Evolutionary conservation across 805 yeast species (phyloP).

Genomic region (Barnettozyma sucrosica): DNA sequence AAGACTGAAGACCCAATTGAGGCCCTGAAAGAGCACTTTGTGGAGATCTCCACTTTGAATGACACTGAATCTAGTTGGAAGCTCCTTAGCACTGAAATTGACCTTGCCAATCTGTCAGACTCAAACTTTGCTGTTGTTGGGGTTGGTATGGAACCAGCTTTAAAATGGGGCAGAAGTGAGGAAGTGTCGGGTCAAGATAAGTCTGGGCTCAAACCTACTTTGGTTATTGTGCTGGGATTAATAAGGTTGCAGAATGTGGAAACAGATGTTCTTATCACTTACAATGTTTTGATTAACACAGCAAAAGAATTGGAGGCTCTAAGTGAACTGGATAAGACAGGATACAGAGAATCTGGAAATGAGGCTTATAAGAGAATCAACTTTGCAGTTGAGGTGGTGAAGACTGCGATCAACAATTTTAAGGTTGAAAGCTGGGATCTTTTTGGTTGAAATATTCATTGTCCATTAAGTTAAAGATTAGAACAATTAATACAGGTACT

Average conservation of each 20-base stretch:
- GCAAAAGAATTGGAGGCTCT: conserved; percentile 27
- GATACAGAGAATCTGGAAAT: conserved; percentile 8
- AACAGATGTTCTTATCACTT: conserved; percentile 58
- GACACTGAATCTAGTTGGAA: conserved; percentile 30
- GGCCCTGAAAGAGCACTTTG: conserved; percentile 48
- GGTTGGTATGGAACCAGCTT: conserved; percentile 37
- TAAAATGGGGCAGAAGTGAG: conserved; percentile 46
- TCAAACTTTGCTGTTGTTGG: conserved; percentile 21
- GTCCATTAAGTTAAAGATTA: too few species aligned
- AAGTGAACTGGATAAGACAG: conserved; percentile 3
- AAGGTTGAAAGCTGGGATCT: conserved; percentile 42
- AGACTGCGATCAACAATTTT: conserved; percentile 25
- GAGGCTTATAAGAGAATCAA: conserved; percentile 27
- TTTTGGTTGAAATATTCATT: conserved; percentile 34
- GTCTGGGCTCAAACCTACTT: conserved; percentile 27
- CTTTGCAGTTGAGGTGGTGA: conserved; percentile 23
- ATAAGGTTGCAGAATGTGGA: conserved; percentile 43
- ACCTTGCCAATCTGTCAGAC: conserved; percentile 1
- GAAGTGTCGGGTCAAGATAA: conserved; percentile 9
- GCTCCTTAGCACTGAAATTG: conserved; percentile 16
- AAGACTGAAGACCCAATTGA: conserved; percentile 31
- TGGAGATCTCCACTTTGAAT: conserved; percentile 46
- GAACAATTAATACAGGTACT: too few species aligned
- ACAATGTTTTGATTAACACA: conserved; percentile 48
- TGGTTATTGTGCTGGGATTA: conserved; percentile 51